Percentiles rank a stretch among this genome's conserved stretches.
Evolutionary conservation across 331 rosid species (phyloP).

Genomic region (Malus hybrid): DNA sequence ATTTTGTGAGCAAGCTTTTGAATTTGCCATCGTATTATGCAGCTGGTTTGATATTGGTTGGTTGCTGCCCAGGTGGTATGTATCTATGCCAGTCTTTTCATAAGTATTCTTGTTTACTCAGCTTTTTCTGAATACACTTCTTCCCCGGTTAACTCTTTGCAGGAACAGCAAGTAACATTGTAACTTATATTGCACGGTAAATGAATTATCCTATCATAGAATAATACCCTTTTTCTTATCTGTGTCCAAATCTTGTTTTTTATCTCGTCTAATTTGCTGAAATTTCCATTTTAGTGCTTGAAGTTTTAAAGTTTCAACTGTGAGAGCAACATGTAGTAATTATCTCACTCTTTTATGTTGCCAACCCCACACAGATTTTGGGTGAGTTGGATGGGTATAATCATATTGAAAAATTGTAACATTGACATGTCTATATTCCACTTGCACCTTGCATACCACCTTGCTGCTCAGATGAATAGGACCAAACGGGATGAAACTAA

Average conservation of each 20-base stretch:
- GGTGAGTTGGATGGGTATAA: too few species aligned
- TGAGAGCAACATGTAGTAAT: neutral
- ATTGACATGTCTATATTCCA: neutral
- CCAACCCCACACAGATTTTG: too few species aligned
- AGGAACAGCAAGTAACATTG: constrained; percentile 89
- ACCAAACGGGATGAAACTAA: neutral
- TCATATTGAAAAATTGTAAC: too few species aligned
- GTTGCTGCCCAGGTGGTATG: constrained; percentile 85
- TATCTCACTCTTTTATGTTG: too few species aligned
- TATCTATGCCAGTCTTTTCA: constrained; percentile 7
- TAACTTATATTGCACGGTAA: constrained; percentile 84
- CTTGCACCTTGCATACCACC: neutral
- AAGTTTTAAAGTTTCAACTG: neutral
- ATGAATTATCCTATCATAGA: neutral
- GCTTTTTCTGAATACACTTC: neutral
- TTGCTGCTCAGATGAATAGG: neutral
- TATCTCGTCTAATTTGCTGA: neutral
- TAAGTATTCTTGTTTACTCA: neutral
- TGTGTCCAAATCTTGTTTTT: neutral
- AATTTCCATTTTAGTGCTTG: neutral
- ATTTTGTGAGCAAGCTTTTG: constrained; percentile 61
- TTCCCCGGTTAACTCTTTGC: constrained; percentile 26
- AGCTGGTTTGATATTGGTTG: constrained; percentile 78
- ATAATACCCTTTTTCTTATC: neutral
- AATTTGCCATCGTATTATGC: constrained; percentile 77